phyloP scores from a whole-genome alignment of 2,329 filamentous ascomycete species.

The Sporothrix curviconia region DNA sequence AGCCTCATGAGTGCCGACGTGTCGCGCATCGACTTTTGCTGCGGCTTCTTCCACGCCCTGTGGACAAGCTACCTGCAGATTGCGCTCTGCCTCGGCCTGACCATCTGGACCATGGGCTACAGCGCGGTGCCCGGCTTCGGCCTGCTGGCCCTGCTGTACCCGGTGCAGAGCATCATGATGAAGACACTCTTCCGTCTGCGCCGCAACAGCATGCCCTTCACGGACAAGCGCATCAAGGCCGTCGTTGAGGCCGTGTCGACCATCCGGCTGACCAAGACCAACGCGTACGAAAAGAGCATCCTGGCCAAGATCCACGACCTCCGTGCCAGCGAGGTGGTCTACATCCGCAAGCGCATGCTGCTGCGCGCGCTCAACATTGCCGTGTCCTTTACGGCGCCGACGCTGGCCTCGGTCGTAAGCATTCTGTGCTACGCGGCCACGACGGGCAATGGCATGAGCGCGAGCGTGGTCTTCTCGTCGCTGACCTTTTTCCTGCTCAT shows the following conservation, averaged over 20 bases:
- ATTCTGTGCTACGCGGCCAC: slow-evolving; percentile 21
- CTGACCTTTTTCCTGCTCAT: slow-evolving; percentile 24
- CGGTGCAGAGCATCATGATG: slow-evolving; percentile 22
- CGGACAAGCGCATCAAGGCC: slow-evolving; percentile 23
- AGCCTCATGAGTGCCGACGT: slow-evolving; percentile 29
- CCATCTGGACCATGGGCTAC: slow-evolving; percentile 23
- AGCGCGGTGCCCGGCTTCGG: slow-evolving; percentile 24
- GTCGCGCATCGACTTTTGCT: slow-evolving; percentile 28
- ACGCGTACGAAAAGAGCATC: slow-evolving; percentile 23
- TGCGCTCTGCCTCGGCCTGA: slow-evolving; percentile 24
- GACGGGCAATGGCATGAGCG: slow-evolving; percentile 13
- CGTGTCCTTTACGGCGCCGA: slow-evolving; percentile 23
- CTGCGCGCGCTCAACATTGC: slow-evolving; percentile 23
- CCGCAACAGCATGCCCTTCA: slow-evolving; percentile 24
- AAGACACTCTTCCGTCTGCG: slow-evolving; percentile 21
- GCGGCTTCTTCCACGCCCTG: slow-evolving; percentile 27
- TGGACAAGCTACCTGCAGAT: slow-evolving; percentile 30
- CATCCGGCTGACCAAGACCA: slow-evolving; percentile 25
- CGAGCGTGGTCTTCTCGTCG: slow-evolving; percentile 19
- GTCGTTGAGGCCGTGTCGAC: slow-evolving; percentile 24
- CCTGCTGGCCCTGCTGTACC: slow-evolving; percentile 23
- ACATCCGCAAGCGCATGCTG: slow-evolving; percentile 24
- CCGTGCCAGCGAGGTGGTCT: slow-evolving; percentile 22
- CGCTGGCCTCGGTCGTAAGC: slow-evolving; percentile 22
- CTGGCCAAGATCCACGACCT: slow-evolving; percentile 21